These are phyloP conservation scores for Acanthochlamys bracteata DNA, from an alignment of 106 monocot species.

Conservation along the genomic window DNA sequence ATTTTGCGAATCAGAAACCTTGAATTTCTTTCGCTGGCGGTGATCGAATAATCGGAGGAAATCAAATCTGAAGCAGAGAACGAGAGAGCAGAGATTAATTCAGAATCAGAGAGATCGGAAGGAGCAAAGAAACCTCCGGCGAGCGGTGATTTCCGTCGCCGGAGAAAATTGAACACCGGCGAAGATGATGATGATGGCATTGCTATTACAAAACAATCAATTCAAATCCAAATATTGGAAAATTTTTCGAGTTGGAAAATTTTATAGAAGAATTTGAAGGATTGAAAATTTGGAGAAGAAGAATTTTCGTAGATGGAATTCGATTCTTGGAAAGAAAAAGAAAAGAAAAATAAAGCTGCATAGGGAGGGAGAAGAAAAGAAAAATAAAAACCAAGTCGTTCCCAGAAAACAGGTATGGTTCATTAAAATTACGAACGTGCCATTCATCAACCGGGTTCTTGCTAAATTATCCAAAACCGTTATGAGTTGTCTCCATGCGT, in stretches of 20 bases:
- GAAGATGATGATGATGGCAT: constrained; percentile 11
- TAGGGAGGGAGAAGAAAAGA: too few relatives aligned
- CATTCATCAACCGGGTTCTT: too few relatives aligned
- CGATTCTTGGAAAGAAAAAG: too few relatives aligned
- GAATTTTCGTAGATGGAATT: too few relatives aligned
- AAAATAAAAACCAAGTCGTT: too few relatives aligned
- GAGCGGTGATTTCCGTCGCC: constrained; percentile 38
- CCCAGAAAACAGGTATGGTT: too few relatives aligned
- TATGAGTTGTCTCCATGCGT: too few relatives aligned
- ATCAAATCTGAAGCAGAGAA: constrained; percentile 22
- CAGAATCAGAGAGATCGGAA: constrained; percentile 24
- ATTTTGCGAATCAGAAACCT: constrained; percentile 40
- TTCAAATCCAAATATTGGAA: background rate
- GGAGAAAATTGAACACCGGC: constrained; percentile 25
- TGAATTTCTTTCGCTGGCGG: constrained; percentile 38
- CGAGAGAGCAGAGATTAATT: constrained; percentile 37
- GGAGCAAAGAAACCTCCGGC: constrained; percentile 62
- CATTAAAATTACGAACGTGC: too few relatives aligned
- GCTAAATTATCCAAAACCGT: too few relatives aligned
- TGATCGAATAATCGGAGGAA: constrained; percentile 8
- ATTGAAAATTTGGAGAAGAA: too few relatives aligned
- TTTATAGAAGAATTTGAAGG: too few relatives aligned
- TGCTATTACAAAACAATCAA: background rate
- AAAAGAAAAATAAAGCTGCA: too few relatives aligned
- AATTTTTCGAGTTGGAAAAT: background rate